Base-by-base conservation (phyloP, 2,329 filamentous ascomycete genomes). In the Penicillium sp. region DNA sequence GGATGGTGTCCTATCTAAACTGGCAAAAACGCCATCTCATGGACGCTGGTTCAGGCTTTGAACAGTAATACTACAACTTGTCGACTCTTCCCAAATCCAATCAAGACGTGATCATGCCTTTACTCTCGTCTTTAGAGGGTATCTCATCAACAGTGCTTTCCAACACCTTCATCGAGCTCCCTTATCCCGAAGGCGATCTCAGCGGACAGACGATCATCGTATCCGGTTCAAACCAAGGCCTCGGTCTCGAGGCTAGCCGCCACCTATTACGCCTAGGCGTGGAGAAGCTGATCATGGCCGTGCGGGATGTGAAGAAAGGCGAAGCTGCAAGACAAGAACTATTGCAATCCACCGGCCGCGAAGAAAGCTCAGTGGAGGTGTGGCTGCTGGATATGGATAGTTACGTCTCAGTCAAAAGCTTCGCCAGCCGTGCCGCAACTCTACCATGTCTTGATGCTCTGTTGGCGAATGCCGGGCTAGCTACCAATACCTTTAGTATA, bases 401-500 rank as follows among this genome's bases (percentile, higher is more conserved):
- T 28, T 68, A 63, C 45, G 51, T 46, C 4, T 68, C 64, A 7
- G 64, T 70, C 19, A 60, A 64, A 46, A 51, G 53, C 6, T 71
- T 71, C 32, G 61, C 61, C 3, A 46, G 54, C 6, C 56, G 59
- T 13, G 61, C 53, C 7, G 48, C 57, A n/a, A 53, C 51, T 6
- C 57, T 71, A 10, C 28, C 54, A 0, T 57, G 65, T 7, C 44
- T 71, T 15, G 68, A 71, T 48, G 60, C 56, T 6, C 33, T 69
- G 2, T 29, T 69, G 2, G 58, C 61, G 26, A 71, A 74, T 55
- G 71, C 71, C 1, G 71, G 74, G 3, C 57, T 77, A n/a, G 64
- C 61, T 0, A 64, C 63, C 0, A 63, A 79, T 39, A 74, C 71
- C 0, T 69, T 75, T 49, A 79, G 7, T 31, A 4, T 53, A 29